These are phyloP conservation scores for Petunia secreta DNA, from an alignment of 257 asterid genomes.

Conservation along the genomic window DNA sequence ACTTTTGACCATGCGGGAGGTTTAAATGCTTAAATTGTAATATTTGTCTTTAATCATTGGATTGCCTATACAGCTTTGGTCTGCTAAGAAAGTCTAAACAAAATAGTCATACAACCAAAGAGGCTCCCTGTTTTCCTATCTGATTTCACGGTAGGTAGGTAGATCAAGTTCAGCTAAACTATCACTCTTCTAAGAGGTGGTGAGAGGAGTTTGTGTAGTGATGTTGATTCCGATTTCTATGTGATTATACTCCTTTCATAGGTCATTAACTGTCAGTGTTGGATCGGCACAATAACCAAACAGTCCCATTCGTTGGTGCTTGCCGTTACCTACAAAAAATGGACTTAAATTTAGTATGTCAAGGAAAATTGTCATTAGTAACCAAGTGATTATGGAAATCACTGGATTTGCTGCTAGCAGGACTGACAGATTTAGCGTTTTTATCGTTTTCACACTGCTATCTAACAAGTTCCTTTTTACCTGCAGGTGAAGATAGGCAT, in stretches of 20 bases:
- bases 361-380: not conserved
- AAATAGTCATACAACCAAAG: not conserved
- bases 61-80: too few species aligned
- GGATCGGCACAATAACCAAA: not conserved
- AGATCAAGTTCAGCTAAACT: not conserved
- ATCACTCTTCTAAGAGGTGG: not conserved
- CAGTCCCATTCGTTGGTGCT: not conserved
- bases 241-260: not conserved
- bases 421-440: not conserved
- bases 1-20: too few species aligned
- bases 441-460: not conserved
- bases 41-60: too few species aligned
- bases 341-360: constrained; percentile 6
- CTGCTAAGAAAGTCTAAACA: not conserved
- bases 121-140: not conserved
- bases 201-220: not conserved
- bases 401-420: not conserved
- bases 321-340: not conserved
- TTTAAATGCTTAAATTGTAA: too few species aligned
- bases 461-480: constrained; percentile 7
- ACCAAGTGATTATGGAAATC: not conserved
- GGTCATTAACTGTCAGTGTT: not conserved
- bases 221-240: not conserved
- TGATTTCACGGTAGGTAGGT: not conserved
- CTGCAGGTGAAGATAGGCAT: constrained; percentile 63